Percentiles rank a stretch among this genome's conserved stretches.
Conservation (phyloP, 108 stramenopile species). For the Aurantiochytrium sp. region DNA sequence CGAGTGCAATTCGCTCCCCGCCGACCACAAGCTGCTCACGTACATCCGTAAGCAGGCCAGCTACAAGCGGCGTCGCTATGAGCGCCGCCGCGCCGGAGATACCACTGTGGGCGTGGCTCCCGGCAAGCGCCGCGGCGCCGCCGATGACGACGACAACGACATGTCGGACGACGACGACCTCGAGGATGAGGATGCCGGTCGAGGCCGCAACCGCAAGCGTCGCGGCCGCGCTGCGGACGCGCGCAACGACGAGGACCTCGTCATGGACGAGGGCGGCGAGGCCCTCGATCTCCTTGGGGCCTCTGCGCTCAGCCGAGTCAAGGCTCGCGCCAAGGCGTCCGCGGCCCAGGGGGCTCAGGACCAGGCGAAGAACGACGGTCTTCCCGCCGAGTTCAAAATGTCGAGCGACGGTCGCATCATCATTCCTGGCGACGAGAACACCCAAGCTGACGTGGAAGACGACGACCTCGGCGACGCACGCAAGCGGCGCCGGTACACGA, state of each 20-base stretch:
- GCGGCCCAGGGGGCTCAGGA: not conserved
- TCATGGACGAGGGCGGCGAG: conserved; percentile 31
- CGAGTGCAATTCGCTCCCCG: not conserved
- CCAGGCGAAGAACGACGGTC: not conserved
- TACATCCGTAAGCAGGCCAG: conserved; percentile 7
- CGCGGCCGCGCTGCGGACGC: not conserved
- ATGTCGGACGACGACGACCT: not conserved
- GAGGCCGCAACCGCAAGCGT: not conserved
- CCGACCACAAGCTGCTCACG: not conserved
- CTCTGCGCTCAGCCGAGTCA: not conserved
- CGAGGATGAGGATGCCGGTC: not conserved
- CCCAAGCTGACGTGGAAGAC: not conserved
- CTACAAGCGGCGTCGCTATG: conserved; percentile 13
- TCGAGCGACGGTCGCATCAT: conserved; percentile 10
- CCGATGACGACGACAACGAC: not conserved
- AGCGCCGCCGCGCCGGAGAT: not conserved
- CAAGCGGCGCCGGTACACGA: conserved; percentile 19
- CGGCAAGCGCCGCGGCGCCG: not conserved
- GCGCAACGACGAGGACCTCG: not conserved
- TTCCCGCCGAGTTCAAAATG: not conserved
- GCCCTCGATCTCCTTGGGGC: not conserved
- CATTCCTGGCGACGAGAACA: not conserved
- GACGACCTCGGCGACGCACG: conserved; percentile 3
- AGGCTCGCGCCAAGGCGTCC: not conserved
- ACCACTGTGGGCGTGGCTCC: not conserved